Evolutionary conservation across 768 basidiomycete genomes (phyloP).

Genomic region (Kwoniella dendrophila): DNA sequence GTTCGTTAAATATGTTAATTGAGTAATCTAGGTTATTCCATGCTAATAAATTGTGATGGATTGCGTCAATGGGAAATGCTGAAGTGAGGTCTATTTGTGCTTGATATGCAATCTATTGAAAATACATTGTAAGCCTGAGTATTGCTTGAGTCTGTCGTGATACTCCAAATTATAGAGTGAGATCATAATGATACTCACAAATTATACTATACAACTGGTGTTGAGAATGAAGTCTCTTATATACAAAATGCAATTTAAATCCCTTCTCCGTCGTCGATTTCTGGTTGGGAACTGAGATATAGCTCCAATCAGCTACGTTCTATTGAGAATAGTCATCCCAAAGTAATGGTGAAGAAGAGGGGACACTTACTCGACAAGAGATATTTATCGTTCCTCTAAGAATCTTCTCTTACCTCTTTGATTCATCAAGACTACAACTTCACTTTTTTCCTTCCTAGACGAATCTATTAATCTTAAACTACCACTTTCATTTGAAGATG

Average conservation of each 20-base stretch:
- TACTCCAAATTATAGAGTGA: neutral
- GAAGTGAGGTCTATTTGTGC: no score
- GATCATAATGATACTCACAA: neutral
- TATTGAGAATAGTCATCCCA: neutral
- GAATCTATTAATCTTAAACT: neutral
- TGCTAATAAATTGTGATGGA: no score
- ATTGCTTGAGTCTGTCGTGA: no score
- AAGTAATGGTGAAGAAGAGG: no score
- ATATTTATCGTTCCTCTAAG: slow-evolving; percentile 38
- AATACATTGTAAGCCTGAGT: no score
- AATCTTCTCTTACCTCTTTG: slow-evolving; percentile 47
- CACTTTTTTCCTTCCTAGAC: slow-evolving; percentile 14
- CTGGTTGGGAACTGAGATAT: neutral
- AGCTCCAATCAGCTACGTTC: neutral
- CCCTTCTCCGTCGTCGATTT: neutral
- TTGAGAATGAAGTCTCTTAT: slow-evolving; percentile 1
- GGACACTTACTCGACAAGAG: neutral
- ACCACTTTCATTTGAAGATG: neutral
- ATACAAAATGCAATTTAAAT: neutral
- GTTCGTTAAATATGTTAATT: no score
- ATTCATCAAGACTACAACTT: slow-evolving; percentile 55
- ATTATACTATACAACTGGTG: no score
- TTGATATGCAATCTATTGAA: no score
- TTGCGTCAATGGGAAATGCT: no score
- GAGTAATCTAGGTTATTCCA: no score